Evolutionary conservation across 2,329 filamentous ascomycete species (phyloP), one percentile per base, ranked within the genome.

Genomic region (Esteya vermicola): DNA sequence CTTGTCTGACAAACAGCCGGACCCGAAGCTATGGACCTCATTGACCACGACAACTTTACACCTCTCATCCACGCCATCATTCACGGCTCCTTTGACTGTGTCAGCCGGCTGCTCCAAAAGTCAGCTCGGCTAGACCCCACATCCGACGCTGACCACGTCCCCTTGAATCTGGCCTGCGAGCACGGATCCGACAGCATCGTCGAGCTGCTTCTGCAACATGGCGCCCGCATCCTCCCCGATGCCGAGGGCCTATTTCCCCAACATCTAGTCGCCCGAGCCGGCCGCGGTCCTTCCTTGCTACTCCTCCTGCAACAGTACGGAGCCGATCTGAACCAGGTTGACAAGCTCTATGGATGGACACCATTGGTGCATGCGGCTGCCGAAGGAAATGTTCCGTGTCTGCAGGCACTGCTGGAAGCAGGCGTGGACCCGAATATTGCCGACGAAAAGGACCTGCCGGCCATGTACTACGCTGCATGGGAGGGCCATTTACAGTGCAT

Each of bases 381-480:
- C 54, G 91, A 98, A 62, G 91, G 91, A 19, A 93, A 94, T 54
- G 81, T 95, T 2, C 78, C 82, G 21, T 95, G 88, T 53, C 66
- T 98, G 33, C 75, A 85, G 49, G 83, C 79, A 2, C 68, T 98
- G 4, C 67, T 98, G 10, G 75, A 85, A 39, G 75, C 82, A 46
- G 81, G 82, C 8, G 88, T 81, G 4, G 76, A 93, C 51, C 73
- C 81, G 1, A 79, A 78, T 47, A 82, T 86, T 40, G 63, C 85
- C 33, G 91, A 98, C 54, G 91, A 98, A 60, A 98, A 96, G 55
- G 81, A 78, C 14, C 70, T 96, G 4, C 85, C 88, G 3, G 88
- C 91, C 22, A 86, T 96, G 78, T 98, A 98, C 59, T 98, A 98
- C 59, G 91, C 91, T 13, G 89, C 86, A 0, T 98, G 91, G 91